Base-by-base conservation (phyloP, 768 basidiomycete genomes). In the Wakefieldia striispora region DNA sequence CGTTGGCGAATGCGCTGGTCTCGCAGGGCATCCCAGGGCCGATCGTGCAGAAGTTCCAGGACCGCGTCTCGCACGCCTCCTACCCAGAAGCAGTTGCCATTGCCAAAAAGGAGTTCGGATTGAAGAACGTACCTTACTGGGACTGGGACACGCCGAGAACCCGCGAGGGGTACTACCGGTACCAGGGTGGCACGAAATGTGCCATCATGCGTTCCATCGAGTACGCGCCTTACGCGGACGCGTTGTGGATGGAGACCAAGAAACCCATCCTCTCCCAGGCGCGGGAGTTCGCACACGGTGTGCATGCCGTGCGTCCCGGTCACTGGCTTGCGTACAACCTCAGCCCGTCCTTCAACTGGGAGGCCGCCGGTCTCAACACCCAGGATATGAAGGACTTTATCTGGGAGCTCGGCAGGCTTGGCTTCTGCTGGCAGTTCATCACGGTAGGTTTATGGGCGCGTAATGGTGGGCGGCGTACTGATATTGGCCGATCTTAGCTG, bases 361-460 rank as follows among this genome's bases (percentile, higher is more conserved):
- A 91, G 59, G 93, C 91, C 1, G 95, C 95, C 13, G 97, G 97
- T 14, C 78, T 99, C 16, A 83, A 79, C 37, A 79, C 85, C 59
- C 75, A 77, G 55, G 91, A 94, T 58, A 98, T 92, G 92, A 78
- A 90, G 68, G 72, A 77, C 34, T 98, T 81, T 66, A 81, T 97
- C 33, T 95, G 95, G 95, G 80, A 91, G 61, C 77, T 99, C 21
- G 95, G 91, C 40, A 95, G 88, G 75, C 82, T 97, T 40, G 95
- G 95, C 31, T 98, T 97, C 70, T 86, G 94, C 59, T 98, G 95
- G 94, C 95, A 98, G 70, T 98, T 99, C 75, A 97, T 97, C 70
- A 97, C 95, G 58, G 91, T 94, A 44, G 61, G 88, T 67, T n/a
- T 26, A 34, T 17, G 8, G 41, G 14, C 10, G 19, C 6, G 40